Conservation (phyloP, 176 grass and related monocot species). For the Typha latifolia region DNA sequence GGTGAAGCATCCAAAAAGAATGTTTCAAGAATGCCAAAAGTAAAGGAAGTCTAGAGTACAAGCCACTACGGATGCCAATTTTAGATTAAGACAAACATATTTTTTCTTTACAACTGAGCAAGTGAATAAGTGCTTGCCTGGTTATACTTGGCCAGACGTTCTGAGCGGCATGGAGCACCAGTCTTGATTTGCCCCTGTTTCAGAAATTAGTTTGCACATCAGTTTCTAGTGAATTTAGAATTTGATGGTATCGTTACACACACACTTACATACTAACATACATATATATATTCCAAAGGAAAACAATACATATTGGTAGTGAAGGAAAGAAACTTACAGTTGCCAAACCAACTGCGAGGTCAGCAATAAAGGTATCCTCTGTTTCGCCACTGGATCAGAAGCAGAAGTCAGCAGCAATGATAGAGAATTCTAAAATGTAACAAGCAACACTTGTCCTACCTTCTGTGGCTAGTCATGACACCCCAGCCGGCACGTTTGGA, state of each 20-base stretch:
- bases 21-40: no score
- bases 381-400: conserved; percentile 69
- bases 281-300: background rate
- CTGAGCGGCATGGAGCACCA: conserved; percentile 87
- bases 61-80: no score
- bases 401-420: background rate
- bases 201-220: conserved; percentile 5
- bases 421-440: background rate
- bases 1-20: background rate
- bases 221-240: background rate
- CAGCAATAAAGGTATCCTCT: conserved; percentile 96
- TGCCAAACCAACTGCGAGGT: conserved; percentile 71
- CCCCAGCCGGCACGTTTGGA: conserved; percentile 85
- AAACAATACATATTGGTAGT: background rate
- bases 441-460: conserved; percentile 26
- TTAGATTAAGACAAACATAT: background rate
- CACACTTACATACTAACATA: background rate
- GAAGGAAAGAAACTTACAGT: conserved; percentile 36
- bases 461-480: conserved; percentile 88
- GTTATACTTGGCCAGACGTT: conserved; percentile 97
- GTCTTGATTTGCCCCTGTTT: conserved; percentile 95
- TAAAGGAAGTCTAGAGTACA: no score
- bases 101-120: background rate
- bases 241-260: background rate
- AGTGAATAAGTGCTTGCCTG: conserved; percentile 35